Percentiles rank a stretch among this genome's conserved stretches.
These are phyloP conservation scores for Botryotinia convoluta DNA, from an alignment of 2,329 filamentous ascomycete species.

Conservation along the genomic window DNA sequence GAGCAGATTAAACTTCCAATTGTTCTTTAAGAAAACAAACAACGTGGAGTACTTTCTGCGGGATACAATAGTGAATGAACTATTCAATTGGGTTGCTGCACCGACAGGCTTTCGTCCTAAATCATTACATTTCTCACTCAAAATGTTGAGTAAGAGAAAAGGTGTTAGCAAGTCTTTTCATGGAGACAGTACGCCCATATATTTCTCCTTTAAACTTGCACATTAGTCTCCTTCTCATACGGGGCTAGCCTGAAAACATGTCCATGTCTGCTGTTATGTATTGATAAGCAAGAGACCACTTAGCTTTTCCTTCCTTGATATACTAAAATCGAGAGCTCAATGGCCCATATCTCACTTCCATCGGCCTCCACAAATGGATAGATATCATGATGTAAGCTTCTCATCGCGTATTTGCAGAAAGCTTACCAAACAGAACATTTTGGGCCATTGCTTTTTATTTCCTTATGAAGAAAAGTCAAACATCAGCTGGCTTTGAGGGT, in stretches of 20 bases:
- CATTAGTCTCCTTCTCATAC: not conserved
- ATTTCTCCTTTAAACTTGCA: not conserved
- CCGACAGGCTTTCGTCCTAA: not conserved
- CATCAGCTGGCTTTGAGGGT: not conserved
- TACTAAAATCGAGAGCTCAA: not conserved
- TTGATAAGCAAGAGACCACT: not conserved
- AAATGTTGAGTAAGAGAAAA: not conserved
- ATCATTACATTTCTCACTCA: not conserved
- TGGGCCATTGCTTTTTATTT: not conserved
- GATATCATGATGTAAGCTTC: too few relatives aligned
- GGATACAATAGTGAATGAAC: not conserved
- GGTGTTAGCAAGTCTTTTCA: not conserved
- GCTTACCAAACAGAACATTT: too few relatives aligned
- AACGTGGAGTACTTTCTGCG: not conserved
- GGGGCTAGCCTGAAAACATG: too few relatives aligned
- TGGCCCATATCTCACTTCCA: too few relatives aligned
- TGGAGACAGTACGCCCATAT: not conserved
- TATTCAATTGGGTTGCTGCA: not conserved
- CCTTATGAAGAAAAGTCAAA: not conserved
- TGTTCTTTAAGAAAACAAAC: not conserved
- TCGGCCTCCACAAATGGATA: too few relatives aligned
- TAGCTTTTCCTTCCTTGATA: not conserved
- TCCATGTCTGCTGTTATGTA: not conserved
- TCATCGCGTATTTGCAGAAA: too few relatives aligned
- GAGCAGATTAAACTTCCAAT: not conserved